Base-by-base conservation (phyloP, 345 rosid genomes). In the Pelargonium nanum region DNA sequence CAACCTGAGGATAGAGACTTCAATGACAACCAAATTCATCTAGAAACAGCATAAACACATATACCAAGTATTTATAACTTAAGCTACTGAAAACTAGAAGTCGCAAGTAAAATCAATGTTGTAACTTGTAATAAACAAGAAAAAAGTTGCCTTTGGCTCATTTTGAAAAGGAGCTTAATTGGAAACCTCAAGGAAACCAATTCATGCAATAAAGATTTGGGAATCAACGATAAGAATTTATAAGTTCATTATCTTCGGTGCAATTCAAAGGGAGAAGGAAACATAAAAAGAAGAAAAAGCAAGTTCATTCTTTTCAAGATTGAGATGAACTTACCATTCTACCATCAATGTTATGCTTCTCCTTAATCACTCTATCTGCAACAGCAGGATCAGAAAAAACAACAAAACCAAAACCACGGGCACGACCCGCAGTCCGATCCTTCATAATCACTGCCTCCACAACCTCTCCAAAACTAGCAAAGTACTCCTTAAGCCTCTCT, bases 391-490 rank as follows among this genome's bases (percentile, higher is more conserved):
- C 88, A 24, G 85, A 77, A 71, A 83, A 88, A 66, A 85, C 89
- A 73, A 88, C 68, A 70, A 88, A 88, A 61, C 96, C 96, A 32
- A 88, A 88, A 19, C 96, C 96, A 56, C 96, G 89, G 55, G 92
- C 92, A 70, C 92, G 89, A 56, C 92, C 92, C 0, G 92, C 83
- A 62, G 85, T 78, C 57, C 96, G 84, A 80, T 85, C 92, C 81
- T 82, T 85, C 92, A 88, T 88, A 57, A 88, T 82, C 34, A 88
- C 89, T 22, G 89, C 88, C 72, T 88, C 92, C 48, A 74, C 25
- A 65, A 88, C 89, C 45, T 80, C 88, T 57, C 92, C 96, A 72
- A 81, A 88, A 44, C 71, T 64, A 67, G 65, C 81, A 57, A 88
- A 88, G 77, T 88, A 88, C 57, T 85, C 81, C 28, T 85, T 82